Conservation (phyloP, 108 stramenopile species). For the Fragilariopsis cylindrus region DNA sequence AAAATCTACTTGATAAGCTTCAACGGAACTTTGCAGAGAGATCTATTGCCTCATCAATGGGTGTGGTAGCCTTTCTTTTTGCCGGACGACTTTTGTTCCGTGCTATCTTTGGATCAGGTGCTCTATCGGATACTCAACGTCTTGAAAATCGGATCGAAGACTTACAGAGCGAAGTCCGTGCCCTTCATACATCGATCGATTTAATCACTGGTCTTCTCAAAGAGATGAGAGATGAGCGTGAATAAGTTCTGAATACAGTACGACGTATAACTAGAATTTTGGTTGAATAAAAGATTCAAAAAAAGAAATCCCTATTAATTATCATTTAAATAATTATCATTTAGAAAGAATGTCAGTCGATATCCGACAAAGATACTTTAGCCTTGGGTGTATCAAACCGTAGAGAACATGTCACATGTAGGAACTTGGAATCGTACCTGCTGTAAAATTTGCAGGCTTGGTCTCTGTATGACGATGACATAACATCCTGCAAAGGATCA, state of each 20-base stretch:
- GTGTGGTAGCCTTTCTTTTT: background rate
- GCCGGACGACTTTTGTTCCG: background rate
- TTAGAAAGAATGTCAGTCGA: background rate
- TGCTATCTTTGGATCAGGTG: background rate
- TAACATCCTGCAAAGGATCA: background rate
- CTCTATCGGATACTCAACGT: constrained; percentile 6
- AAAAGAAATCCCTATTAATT: background rate
- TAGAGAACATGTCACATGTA: constrained; percentile 21
- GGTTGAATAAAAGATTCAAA: background rate
- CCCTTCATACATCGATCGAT: constrained; percentile 21
- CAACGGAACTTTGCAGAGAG: background rate
- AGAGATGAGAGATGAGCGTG: constrained; percentile 2
- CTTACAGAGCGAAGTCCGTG: constrained; percentile 25
- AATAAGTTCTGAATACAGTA: background rate
- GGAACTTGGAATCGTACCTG: background rate
- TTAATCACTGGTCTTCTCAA: constrained; percentile 17
- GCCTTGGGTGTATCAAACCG: constrained; percentile 1
- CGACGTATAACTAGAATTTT: background rate
- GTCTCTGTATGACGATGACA: too few relatives aligned
- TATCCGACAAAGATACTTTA: background rate
- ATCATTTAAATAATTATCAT: background rate
- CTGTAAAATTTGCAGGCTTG: background rate
- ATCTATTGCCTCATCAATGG: background rate
- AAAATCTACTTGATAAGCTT: background rate
- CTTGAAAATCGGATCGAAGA: constrained; percentile 17